Percentiles rank a stretch among this genome's conserved stretches.
Evolutionary conservation across 139 green algal genomes (phyloP).

Genomic region (Coccomyxa sp.): DNA sequence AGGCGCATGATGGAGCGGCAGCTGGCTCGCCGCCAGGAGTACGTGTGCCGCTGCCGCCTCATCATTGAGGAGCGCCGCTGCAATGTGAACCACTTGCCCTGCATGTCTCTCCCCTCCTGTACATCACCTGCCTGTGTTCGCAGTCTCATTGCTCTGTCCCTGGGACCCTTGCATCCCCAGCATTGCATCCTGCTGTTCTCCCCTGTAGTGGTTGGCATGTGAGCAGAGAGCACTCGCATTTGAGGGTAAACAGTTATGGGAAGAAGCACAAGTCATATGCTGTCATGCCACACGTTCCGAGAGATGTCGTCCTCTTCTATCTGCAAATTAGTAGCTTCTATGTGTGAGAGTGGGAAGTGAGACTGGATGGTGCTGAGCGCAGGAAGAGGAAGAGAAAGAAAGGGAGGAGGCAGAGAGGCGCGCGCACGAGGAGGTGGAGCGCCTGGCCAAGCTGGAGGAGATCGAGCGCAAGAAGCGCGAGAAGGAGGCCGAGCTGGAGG

Average conservation of each 20-base stretch:
- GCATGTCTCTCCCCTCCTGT: not conserved
- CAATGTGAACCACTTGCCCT: conserved; percentile 10
- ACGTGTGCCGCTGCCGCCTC: conserved; percentile 60
- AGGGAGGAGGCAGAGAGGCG: conserved; percentile 23
- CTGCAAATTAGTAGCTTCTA: not conserved
- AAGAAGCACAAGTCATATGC: too few relatives aligned
- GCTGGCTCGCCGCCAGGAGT: conserved; percentile 66
- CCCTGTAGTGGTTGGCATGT: not conserved
- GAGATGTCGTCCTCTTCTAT: not conserved
- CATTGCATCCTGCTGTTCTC: not conserved
- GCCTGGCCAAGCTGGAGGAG: conserved; percentile 34
- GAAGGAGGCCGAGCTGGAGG: conserved; percentile 36
- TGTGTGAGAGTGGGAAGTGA: too few relatives aligned
- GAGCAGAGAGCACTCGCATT: too few relatives aligned
- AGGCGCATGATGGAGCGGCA: conserved; percentile 57
- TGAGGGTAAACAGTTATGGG: too few relatives aligned
- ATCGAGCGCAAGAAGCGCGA: conserved; percentile 22
- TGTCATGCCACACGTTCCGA: not conserved
- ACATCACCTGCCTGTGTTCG: not conserved
- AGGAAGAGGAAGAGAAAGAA: conserved; percentile 27
- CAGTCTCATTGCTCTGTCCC: not conserved
- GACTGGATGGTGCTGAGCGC: not conserved
- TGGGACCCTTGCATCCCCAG: not conserved
- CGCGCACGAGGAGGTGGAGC: conserved; percentile 20
- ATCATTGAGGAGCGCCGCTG: conserved; percentile 45